Evolutionary conservation across 176 grass and related monocot species (phyloP).

Genomic region (Cenchrus fungigraminus): DNA sequence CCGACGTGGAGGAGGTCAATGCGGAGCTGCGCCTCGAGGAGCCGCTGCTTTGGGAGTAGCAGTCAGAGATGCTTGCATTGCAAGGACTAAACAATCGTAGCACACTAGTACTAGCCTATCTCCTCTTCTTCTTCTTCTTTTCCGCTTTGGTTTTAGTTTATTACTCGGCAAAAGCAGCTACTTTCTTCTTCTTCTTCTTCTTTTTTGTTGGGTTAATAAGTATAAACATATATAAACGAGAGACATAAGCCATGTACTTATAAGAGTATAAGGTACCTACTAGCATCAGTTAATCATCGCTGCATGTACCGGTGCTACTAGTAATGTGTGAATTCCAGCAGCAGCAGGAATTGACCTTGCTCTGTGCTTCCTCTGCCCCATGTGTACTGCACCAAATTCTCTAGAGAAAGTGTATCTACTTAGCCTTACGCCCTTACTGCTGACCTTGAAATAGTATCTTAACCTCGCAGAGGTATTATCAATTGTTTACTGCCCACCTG

Average conservation of each 20-base stretch:
- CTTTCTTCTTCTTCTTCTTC: background rate
- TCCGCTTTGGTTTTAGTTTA: background rate
- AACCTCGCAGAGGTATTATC: background rate
- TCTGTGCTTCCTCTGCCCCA: constrained; percentile 29
- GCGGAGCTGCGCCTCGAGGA: constrained; percentile 68
- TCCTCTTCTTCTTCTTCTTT: background rate
- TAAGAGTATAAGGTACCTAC: constrained; percentile 2
- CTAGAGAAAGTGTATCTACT: background rate
- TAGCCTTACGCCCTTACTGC: background rate
- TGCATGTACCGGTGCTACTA: background rate
- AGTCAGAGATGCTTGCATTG: constrained; percentile 42
- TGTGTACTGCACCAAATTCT: constrained; percentile 23
- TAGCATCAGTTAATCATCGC: background rate
- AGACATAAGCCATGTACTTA: constrained; percentile 24
- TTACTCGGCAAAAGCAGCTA: background rate
- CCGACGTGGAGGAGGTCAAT: constrained; percentile 67
- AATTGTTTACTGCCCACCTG: background rate
- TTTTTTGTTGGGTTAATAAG: constrained; percentile 38
- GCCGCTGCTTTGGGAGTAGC: constrained; percentile 70
- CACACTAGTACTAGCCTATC: background rate
- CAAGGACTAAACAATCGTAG: constrained; percentile 41
- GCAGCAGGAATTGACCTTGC: background rate
- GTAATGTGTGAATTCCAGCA: constrained; percentile 38
- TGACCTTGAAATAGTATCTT: background rate
- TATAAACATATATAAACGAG: constrained; percentile 42